Percentiles rank a stretch among this genome's conserved stretches.
Evolutionary conservation across 1,139 yeast species (phyloP).

Genomic region (Zygosaccharomyces sapae): DNA sequence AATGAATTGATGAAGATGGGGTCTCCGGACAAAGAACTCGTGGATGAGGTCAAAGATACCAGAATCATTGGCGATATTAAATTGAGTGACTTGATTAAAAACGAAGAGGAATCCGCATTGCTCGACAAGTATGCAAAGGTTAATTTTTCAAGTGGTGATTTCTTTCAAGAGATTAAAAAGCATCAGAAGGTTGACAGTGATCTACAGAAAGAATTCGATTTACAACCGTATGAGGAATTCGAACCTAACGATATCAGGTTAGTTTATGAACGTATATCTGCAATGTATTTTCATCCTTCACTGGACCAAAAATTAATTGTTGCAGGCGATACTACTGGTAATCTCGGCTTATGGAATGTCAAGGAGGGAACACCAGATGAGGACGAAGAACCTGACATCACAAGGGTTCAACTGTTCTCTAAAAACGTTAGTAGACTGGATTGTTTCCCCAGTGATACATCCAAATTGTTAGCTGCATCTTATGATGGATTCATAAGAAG

Average conservation of each 20-base stretch:
- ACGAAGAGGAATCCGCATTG: conserved; percentile 38
- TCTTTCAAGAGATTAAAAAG: conserved; percentile 50
- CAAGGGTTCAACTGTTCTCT: conserved; percentile 70
- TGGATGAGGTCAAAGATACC: conserved; percentile 50
- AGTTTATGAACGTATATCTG: conserved; percentile 68
- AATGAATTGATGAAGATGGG: conserved; percentile 31
- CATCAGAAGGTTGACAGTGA: conserved; percentile 29
- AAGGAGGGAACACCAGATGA: conserved; percentile 40
- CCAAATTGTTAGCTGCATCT: conserved; percentile 62
- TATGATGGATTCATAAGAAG: conserved; percentile 83
- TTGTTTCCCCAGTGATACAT: conserved; percentile 48
- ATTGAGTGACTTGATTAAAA: conserved; percentile 50
- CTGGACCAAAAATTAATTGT: conserved; percentile 56
- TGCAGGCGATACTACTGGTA: conserved; percentile 86
- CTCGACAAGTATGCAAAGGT: conserved; percentile 41
- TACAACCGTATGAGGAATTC: conserved; percentile 51
- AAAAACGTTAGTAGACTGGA: conserved; percentile 63
- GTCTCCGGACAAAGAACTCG: conserved; percentile 39
- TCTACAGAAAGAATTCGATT: conserved; percentile 49
- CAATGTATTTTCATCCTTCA: conserved; percentile 74
- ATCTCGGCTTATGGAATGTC: conserved; percentile 86
- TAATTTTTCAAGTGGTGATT: conserved; percentile 73
- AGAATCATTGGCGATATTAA: conserved; percentile 61
- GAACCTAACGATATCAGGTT: conserved; percentile 70
- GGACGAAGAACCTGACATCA: conserved; percentile 51